phyloP scores from a whole-genome alignment of 805 yeast species.

The Komagataella populi region DNA sequence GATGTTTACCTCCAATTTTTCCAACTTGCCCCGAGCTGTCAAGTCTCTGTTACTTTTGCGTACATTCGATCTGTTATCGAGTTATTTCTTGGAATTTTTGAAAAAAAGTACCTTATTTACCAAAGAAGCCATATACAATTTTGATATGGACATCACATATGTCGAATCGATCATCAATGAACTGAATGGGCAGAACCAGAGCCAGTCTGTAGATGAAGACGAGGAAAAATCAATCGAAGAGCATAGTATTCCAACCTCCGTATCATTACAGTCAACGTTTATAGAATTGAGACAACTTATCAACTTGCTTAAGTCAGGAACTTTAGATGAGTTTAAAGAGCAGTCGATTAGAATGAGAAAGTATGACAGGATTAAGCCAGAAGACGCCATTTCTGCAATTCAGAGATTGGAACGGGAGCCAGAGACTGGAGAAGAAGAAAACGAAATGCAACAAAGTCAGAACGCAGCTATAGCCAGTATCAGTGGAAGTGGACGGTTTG shows the following conservation, averaged over 20 bases:
- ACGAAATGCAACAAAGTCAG: background rate
- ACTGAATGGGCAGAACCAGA: conserved; percentile 13
- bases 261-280: conserved; percentile 59
- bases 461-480: background rate
- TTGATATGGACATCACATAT: conserved; percentile 68
- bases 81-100: conserved; percentile 50
- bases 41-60: conserved; percentile 71
- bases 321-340: conserved; percentile 49
- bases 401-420: conserved; percentile 22
- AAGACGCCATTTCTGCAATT: conserved; percentile 49
- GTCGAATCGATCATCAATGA: conserved; percentile 43
- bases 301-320: conserved; percentile 51
- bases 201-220: conserved; percentile 9
- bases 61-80: conserved; percentile 75
- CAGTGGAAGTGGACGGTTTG: conserved; percentile 1
- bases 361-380: conserved; percentile 63
- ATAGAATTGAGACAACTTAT: conserved; percentile 72
- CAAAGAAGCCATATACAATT: conserved; percentile 50
- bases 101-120: conserved; percentile 44
- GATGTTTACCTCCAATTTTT: conserved; percentile 74
- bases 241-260: conserved; percentile 11
- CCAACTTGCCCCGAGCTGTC: conserved; percentile 66
- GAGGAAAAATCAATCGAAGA: conserved; percentile 6
- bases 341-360: conserved; percentile 42
- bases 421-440: background rate